A percentile compares a stretch with the other conserved stretches of the same genome.
Evolutionary conservation across 2,329 filamentous ascomycete species (phyloP).

Genomic region (Scedosporium aurantiacum): DNA sequence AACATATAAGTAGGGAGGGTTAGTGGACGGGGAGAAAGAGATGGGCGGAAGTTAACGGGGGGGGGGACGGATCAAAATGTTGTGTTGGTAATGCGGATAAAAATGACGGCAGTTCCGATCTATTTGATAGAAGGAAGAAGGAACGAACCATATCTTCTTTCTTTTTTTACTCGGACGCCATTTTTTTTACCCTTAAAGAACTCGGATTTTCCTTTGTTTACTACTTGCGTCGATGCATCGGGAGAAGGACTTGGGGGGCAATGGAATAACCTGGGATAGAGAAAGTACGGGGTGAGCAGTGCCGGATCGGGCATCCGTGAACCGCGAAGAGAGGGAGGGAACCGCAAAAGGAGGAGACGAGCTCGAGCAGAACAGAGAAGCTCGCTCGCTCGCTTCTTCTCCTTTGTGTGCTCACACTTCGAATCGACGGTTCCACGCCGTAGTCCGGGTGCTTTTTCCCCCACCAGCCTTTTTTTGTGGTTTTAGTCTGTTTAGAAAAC

Average conservation of each 20-base stretch:
- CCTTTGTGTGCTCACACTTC: background rate
- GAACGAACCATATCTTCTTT: background rate
- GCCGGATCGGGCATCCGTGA: background rate
- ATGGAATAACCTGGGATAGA: background rate
- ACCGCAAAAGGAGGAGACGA: too few relatives aligned
- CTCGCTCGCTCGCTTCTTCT: background rate
- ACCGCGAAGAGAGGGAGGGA: background rate
- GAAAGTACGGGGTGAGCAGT: background rate
- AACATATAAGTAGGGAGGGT: background rate
- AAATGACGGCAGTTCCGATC: background rate
- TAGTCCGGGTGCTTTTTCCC: background rate
- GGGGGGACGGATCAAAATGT: background rate
- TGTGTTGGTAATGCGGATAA: background rate
- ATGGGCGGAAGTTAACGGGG: background rate
- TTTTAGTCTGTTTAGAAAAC: background rate
- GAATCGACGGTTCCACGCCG: background rate
- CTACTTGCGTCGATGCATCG: background rate
- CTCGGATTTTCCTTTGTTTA: background rate
- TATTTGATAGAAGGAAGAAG: background rate
- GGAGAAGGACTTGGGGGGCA: background rate
- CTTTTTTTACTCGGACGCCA: background rate
- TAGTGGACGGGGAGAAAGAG: background rate
- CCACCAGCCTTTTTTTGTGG: background rate
- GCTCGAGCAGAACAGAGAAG: background rate
- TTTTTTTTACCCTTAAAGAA: background rate